A percentile compares a stretch with the other conserved stretches of the same genome.
Evolutionary conservation across 2,329 filamentous ascomycete genomes (phyloP).

Genomic region (Trichoderma citrinoviride): DNA sequence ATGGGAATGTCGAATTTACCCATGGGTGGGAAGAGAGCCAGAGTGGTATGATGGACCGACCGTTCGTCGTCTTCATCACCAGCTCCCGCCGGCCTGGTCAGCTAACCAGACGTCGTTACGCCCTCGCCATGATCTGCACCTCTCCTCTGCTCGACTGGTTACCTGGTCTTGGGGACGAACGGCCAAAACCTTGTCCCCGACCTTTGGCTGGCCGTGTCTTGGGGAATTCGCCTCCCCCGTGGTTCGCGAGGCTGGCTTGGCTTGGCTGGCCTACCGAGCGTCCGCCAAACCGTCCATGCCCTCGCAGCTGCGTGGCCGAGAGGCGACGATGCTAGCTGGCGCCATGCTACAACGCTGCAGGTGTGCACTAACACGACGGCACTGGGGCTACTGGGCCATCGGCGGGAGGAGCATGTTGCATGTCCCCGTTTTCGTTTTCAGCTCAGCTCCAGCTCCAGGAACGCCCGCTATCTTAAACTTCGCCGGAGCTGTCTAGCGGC

Average conservation of each 20-base stretch:
- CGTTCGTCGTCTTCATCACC: background rate
- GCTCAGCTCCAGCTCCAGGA: conserved; percentile 15
- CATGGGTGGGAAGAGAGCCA: background rate
- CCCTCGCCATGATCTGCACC: conserved; percentile 2
- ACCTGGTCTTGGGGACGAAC: background rate
- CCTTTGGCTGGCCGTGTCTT: background rate
- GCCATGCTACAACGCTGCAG: background rate
- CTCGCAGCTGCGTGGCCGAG: background rate
- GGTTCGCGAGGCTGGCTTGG: background rate
- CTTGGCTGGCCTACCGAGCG: background rate
- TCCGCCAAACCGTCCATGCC: background rate
- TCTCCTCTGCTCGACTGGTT: background rate
- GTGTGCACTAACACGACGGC: background rate
- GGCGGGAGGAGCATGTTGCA: background rate
- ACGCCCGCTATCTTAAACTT: conserved; percentile 18
- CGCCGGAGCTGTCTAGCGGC: conserved; percentile 7
- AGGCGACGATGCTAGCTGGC: no score
- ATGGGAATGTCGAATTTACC: background rate
- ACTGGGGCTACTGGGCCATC: background rate
- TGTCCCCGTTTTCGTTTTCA: background rate
- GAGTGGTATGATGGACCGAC: conserved; percentile 15
- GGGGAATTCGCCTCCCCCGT: background rate
- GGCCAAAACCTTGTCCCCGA: background rate
- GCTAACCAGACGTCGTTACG: background rate
- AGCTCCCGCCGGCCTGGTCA: background rate